phyloP scores from a whole-genome alignment of 2,329 filamentous ascomycete genomes.

The Rhynchosporium agropyri region DNA sequence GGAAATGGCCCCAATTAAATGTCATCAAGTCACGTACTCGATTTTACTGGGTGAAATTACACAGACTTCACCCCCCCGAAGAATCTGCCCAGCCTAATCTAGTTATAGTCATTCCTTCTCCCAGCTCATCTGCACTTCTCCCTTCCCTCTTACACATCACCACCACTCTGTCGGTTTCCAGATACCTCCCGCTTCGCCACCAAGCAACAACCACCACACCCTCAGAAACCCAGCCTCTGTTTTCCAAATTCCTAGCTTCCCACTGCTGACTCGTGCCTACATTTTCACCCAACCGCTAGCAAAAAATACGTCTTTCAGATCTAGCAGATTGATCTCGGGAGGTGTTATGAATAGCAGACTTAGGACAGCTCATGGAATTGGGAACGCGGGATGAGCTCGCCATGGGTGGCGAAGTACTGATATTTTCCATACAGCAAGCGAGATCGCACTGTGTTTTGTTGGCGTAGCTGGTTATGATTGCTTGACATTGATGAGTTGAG shows the following conservation, averaged over 20 bases:
- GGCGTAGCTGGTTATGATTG: too few relatives aligned
- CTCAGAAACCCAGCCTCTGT: not conserved
- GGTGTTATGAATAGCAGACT: not conserved
- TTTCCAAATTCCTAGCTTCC: slow-evolving; percentile 1
- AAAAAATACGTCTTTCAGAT: not conserved
- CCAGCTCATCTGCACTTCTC: not conserved
- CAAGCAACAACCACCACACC: not conserved
- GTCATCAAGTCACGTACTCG: too few relatives aligned
- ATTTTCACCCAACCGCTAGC: not conserved
- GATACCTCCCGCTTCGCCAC: not conserved
- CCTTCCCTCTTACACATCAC: not conserved
- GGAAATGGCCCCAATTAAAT: too few relatives aligned
- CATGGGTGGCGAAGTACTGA: too few relatives aligned
- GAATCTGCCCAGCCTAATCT: not conserved
- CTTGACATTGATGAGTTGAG: too few relatives aligned
- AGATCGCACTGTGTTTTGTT: too few relatives aligned
- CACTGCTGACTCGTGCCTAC: not conserved
- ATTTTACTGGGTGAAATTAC: too few relatives aligned
- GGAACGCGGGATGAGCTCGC: not conserved
- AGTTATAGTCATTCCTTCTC: not conserved
- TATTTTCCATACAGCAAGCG: too few relatives aligned
- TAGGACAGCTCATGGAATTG: not conserved
- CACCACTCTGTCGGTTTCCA: not conserved
- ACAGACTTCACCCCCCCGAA: too few relatives aligned
- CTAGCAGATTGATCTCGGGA: not conserved